A percentile compares a stretch with the other conserved stretches of the same genome.
phyloP scores from a whole-genome alignment of 73 alveolate species.

The Paramecium pentaurelia region DNA sequence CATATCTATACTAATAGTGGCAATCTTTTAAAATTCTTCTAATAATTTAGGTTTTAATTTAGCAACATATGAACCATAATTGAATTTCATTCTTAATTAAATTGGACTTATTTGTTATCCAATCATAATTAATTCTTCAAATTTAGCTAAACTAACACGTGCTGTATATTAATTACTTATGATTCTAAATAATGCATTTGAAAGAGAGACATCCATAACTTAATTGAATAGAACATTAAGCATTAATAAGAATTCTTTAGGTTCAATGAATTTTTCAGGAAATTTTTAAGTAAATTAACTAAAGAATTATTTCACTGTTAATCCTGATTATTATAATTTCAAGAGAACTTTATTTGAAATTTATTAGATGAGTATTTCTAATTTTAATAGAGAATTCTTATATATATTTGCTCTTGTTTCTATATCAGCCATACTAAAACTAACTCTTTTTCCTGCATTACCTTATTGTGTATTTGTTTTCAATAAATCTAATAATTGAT shows the following conservation, averaged over 20 bases:
- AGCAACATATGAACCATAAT: not conserved
- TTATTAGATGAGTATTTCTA: slow-evolving; percentile 17
- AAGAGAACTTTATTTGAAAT: not conserved
- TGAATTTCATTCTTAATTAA: slow-evolving; percentile 38
- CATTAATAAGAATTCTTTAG: slow-evolving; percentile 5
- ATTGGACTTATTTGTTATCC: slow-evolving; percentile 37
- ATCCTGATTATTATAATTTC: not conserved
- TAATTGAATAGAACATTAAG: not conserved
- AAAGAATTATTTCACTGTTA: not conserved
- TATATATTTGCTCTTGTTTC: not conserved
- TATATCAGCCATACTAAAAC: slow-evolving; percentile 3
- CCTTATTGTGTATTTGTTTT: not conserved
- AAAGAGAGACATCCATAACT: not conserved
- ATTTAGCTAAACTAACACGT: slow-evolving; percentile 26
- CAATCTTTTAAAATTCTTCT: slow-evolving; percentile 1
- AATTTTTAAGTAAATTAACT: slow-evolving; percentile 8
- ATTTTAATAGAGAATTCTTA: not conserved
- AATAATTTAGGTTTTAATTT: slow-evolving; percentile 21
- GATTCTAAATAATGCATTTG: not conserved
- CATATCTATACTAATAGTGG: not conserved
- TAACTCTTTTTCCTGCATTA: not conserved
- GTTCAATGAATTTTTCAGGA: slow-evolving; percentile 38
- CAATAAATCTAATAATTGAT: not conserved
- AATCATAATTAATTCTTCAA: not conserved
- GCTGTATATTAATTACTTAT: not conserved